Evolutionary conservation across 208 protist species (phyloP).

Genomic region (Porcisia deanei): DNA sequence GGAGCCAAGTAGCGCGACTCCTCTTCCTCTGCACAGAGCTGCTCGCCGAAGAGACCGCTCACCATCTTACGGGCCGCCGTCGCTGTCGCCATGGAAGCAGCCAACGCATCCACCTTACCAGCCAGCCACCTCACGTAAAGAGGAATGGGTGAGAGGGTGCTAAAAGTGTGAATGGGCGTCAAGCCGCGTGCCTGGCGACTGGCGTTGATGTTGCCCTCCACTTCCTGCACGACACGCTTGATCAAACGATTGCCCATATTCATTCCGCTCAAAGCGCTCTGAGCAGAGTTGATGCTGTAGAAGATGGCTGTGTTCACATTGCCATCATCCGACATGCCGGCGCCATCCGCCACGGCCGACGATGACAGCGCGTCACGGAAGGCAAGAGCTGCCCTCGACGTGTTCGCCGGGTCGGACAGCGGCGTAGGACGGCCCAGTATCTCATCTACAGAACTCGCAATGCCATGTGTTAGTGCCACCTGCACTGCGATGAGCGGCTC

Average conservation of each 20-base stretch:
- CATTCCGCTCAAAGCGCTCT: conserved; percentile 75
- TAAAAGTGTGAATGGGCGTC: conserved; percentile 62
- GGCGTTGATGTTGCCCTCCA: conserved; percentile 70
- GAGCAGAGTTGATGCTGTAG: conserved; percentile 88
- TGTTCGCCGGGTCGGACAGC: conserved; percentile 35
- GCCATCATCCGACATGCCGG: conserved; percentile 20
- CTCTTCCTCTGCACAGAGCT: conserved; percentile 18
- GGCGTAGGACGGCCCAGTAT: conserved; percentile 61
- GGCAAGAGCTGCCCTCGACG: conserved; percentile 9
- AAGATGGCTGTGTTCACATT: conserved; percentile 84
- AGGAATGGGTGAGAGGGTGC: conserved; percentile 84
- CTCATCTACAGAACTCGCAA: conserved; percentile 58
- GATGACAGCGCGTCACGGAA: conserved; percentile 19
- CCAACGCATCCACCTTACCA: conserved; percentile 46
- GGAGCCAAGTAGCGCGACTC: conserved; percentile 30
- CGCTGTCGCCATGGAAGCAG: neutral
- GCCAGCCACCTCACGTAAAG: conserved; percentile 76
- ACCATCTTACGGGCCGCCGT: neutral
- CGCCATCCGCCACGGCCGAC: neutral
- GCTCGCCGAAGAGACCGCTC: conserved; percentile 41
- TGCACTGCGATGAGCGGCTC: conserved; percentile 87
- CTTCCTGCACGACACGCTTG: conserved; percentile 84
- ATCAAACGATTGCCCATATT: conserved; percentile 89
- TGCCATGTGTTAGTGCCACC: conserved; percentile 70
- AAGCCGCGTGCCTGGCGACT: conserved; percentile 33